Conservation (phyloP, 257 asterid species). For the Gynochthodes officinalis region DNA sequence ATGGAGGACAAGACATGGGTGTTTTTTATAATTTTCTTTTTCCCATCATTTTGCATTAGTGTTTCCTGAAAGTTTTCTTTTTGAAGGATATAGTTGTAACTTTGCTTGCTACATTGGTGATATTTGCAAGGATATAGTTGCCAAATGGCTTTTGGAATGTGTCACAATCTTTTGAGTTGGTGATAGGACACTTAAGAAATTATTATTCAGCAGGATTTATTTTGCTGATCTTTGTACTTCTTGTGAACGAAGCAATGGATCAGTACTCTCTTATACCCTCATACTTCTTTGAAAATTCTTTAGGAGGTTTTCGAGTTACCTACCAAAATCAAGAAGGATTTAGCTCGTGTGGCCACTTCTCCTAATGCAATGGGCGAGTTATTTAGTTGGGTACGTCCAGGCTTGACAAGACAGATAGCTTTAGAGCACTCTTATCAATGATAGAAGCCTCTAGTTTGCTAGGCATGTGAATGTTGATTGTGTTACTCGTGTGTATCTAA, state of each 20-base stretch:
- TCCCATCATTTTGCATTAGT: no score
- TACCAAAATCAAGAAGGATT: slow-evolving; percentile 60
- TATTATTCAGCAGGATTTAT: no score
- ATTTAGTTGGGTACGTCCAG: slow-evolving; percentile 70
- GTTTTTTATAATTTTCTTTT: no score
- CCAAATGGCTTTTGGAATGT: not conserved
- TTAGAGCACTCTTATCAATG: slow-evolving; percentile 40
- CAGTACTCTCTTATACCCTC: not conserved
- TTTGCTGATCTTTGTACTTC: not conserved
- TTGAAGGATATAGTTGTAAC: no score
- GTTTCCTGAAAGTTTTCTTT: no score
- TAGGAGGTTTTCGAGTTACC: slow-evolving; percentile 89
- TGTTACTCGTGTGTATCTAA: not conserved
- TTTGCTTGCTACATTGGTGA: no score
- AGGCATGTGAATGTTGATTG: not conserved
- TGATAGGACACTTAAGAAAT: no score
- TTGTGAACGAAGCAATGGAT: not conserved
- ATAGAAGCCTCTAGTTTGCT: not conserved
- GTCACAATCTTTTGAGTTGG: no score
- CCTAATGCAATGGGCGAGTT: slow-evolving; percentile 72
- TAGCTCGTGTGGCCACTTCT: slow-evolving; percentile 42
- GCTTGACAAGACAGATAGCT: slow-evolving; percentile 63
- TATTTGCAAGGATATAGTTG: no score
- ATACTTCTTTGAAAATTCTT: not conserved
- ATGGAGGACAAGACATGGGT: not conserved